Evolutionary conservation across 495 filamentous ascomycete genomes (phyloP).

Genomic region (Corynascus novoguineensis): DNA sequence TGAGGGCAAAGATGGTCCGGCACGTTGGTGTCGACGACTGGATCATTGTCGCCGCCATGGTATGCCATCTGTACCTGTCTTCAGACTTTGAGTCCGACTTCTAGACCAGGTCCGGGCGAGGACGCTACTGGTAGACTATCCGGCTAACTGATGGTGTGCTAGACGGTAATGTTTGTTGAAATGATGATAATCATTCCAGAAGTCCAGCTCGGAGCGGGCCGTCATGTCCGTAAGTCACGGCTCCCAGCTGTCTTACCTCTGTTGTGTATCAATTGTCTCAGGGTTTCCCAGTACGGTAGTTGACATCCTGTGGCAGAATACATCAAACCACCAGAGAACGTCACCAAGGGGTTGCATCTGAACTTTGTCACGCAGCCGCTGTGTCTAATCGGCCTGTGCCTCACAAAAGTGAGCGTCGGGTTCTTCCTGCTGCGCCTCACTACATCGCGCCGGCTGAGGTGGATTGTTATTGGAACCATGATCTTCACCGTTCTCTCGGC

Average conservation of each 20-base stretch:
- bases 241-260: too few relatives aligned
- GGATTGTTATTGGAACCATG: conserved; percentile 32
- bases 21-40: conserved; percentile 20
- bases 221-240: conserved; percentile 24
- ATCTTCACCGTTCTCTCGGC: conserved; percentile 38
- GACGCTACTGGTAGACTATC: too few relatives aligned
- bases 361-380: conserved; percentile 44
- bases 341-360: conserved; percentile 31
- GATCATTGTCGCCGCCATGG: conserved; percentile 24
- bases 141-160: not conserved
- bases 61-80: conserved; percentile 6
- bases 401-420: conserved; percentile 45
- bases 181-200: conserved; percentile 36
- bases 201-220: conserved; percentile 40
- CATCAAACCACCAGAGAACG: conserved; percentile 24
- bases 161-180: conserved; percentile 22
- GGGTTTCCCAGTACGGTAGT: too few relatives aligned
- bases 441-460: conserved; percentile 28
- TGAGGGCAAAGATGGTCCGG: conserved; percentile 11
- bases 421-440: conserved; percentile 43
- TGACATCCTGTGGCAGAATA: conserved; percentile 14
- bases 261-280: too few relatives aligned
- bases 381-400: conserved; percentile 37
- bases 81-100: too few relatives aligned
- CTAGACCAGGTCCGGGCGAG: too few relatives aligned